These are phyloP conservation scores for Fragosphaeria purpurea DNA, from an alignment of 2,329 filamentous ascomycete genomes.

Conservation along the genomic window DNA sequence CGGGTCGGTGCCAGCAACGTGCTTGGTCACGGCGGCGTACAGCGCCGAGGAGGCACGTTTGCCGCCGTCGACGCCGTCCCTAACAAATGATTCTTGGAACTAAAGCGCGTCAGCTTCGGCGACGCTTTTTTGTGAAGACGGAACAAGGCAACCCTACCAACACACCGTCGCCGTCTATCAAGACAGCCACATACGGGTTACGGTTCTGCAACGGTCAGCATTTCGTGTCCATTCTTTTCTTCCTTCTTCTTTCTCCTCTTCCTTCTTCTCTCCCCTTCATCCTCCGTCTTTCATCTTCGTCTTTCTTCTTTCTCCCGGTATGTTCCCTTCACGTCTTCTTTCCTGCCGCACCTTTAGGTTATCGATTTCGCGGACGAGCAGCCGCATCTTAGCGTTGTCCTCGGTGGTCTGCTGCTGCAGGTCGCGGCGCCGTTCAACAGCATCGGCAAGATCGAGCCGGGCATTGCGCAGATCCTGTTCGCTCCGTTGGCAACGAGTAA, in stretches of 20 bases:
- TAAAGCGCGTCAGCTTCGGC: slow-evolving; percentile 19
- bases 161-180: slow-evolving; percentile 55
- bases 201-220: slow-evolving; percentile 28
- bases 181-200: slow-evolving; percentile 49
- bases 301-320: no score
- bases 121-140: no score
- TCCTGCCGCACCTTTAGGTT: slow-evolving; percentile 31
- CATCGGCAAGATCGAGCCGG: slow-evolving; percentile 40
- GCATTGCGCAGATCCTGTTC: slow-evolving; percentile 28
- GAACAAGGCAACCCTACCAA: slow-evolving; percentile 30
- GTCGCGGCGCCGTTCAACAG: slow-evolving; percentile 37
- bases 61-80: slow-evolving; percentile 45
- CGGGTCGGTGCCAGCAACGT: slow-evolving; percentile 38
- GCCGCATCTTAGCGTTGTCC: slow-evolving; percentile 26
- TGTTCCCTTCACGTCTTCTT: no score
- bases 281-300: background rate
- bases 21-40: slow-evolving; percentile 34
- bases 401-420: slow-evolving; percentile 37
- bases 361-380: slow-evolving; percentile 28
- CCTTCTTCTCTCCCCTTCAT: background rate
- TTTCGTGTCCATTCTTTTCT: background rate
- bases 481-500: slow-evolving; percentile 31
- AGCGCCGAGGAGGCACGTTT: slow-evolving; percentile 42
- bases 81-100: slow-evolving; percentile 48
- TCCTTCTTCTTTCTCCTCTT: no score